phyloP scores from a whole-genome alignment of 2,329 filamentous ascomycete genomes.

The Neonectria faginata region DNA sequence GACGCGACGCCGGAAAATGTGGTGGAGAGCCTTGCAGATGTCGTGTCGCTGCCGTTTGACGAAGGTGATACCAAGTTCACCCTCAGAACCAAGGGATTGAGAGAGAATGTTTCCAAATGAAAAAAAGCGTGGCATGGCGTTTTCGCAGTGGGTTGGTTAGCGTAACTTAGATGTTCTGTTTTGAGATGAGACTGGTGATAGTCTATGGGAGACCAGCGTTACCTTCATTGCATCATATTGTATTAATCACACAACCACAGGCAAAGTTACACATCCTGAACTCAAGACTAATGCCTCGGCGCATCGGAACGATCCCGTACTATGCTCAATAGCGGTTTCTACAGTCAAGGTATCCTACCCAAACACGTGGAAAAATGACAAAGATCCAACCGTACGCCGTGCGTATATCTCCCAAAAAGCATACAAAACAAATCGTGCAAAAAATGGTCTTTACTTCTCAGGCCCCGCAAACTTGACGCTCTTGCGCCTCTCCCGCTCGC shows the following conservation, averaged over 20 bases:
- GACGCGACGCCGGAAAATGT: conserved; percentile 33
- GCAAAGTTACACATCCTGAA: neutral
- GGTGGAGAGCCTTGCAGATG: conserved; percentile 36
- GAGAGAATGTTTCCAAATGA: conserved; percentile 58
- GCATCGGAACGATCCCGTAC: conserved; percentile 14
- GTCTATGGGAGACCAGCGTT: too few relatives aligned
- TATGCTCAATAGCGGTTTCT: conserved; percentile 7
- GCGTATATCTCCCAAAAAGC: neutral
- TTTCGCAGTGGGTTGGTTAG: neutral
- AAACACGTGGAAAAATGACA: conserved; percentile 1
- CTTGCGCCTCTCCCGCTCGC: conserved; percentile 68
- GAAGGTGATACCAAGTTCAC: conserved; percentile 61
- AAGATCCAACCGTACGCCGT: conserved; percentile 16
- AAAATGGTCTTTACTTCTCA: conserved; percentile 30
- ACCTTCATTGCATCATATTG: neutral
- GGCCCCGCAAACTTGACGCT: conserved; percentile 72
- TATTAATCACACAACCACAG: neutral
- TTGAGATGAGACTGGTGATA: neutral
- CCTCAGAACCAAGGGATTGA: conserved; percentile 66
- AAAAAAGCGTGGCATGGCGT: conserved; percentile 22
- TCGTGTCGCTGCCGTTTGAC: conserved; percentile 59
- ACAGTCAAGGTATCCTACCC: neutral
- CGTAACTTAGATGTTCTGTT: neutral
- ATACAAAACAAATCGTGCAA: neutral
- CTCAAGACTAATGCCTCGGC: neutral